Evolutionary conservation across 2,329 filamentous ascomycete genomes (phyloP).

Genomic region (Neocucurbitaria cava): DNA sequence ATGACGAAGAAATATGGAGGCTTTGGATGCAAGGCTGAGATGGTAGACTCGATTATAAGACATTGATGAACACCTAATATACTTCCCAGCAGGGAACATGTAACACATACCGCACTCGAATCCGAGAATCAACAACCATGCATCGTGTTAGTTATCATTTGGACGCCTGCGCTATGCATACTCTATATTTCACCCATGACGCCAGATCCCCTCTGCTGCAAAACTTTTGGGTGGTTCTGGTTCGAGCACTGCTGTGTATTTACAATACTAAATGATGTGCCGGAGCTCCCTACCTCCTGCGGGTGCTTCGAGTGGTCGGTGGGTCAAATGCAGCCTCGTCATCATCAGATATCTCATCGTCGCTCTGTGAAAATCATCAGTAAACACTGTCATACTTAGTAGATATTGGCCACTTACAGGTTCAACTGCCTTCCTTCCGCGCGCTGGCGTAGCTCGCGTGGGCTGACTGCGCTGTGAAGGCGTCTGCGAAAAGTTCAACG

Average conservation of each 20-base stretch:
- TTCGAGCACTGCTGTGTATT: neutral
- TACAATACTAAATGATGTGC: neutral
- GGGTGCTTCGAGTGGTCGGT: conserved; percentile 26
- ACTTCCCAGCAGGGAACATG: no score
- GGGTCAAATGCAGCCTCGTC: conserved; percentile 50
- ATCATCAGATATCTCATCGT: conserved; percentile 52
- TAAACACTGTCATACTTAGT: neutral
- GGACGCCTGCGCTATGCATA: conserved; percentile 39
- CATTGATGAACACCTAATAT: neutral
- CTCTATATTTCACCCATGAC: neutral
- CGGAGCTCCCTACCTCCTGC: conserved; percentile 28
- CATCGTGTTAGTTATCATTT: neutral
- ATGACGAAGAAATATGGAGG: neutral
- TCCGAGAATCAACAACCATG: neutral
- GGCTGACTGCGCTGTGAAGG: conserved; percentile 44
- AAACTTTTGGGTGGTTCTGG: neutral
- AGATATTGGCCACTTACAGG: conserved; percentile 43
- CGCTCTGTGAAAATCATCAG: conserved; percentile 40
- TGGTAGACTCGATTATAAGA: neutral
- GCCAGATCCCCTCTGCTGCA: neutral
- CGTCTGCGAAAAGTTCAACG: conserved; percentile 52
- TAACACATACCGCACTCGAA: no score
- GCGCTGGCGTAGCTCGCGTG: conserved; percentile 27
- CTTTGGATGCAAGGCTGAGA: neutral
- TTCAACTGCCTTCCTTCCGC: conserved; percentile 47